These are phyloP conservation scores for Citrus sinensis DNA, from an alignment of 345 rosid genomes.

Conservation along the genomic window DNA sequence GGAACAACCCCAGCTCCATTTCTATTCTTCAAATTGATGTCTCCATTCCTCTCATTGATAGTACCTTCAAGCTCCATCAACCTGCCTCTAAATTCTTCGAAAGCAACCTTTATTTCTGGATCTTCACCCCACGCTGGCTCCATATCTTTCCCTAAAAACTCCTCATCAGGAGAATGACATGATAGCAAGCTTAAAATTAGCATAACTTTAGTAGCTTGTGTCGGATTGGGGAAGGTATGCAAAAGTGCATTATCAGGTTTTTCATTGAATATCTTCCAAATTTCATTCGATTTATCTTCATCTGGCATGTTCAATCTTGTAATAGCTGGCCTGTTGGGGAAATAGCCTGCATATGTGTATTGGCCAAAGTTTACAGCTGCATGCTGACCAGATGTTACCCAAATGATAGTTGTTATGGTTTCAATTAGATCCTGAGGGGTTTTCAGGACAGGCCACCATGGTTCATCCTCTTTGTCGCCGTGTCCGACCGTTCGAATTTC, in stretches of 20 bases:
- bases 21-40: constrained; percentile 31
- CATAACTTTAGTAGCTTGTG: constrained; percentile 45
- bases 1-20: constrained; percentile 42
- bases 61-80: constrained; percentile 33
- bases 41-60: constrained; percentile 33
- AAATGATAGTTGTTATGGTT: constrained; percentile 24
- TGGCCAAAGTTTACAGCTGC: constrained; percentile 47
- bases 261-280: constrained; percentile 25
- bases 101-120: constrained; percentile 28
- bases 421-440: constrained; percentile 4
- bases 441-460: constrained; percentile 49
- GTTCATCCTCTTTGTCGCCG: constrained; percentile 7
- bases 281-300: constrained; percentile 31
- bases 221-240: constrained; percentile 42
- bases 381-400: constrained; percentile 44
- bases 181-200: constrained; percentile 36
- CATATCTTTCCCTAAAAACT: constrained; percentile 33
- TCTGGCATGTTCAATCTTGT: constrained; percentile 41
- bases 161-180: constrained; percentile 51
- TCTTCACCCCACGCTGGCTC: constrained; percentile 38
- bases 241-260: constrained; percentile 39
- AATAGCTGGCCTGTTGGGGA: constrained; percentile 39
- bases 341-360: constrained; percentile 31
- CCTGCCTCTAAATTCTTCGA: constrained; percentile 30
- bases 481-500: constrained; percentile 9